Base-by-base conservation (phyloP, 345 rosid genomes). In the Salix purpurea region DNA sequence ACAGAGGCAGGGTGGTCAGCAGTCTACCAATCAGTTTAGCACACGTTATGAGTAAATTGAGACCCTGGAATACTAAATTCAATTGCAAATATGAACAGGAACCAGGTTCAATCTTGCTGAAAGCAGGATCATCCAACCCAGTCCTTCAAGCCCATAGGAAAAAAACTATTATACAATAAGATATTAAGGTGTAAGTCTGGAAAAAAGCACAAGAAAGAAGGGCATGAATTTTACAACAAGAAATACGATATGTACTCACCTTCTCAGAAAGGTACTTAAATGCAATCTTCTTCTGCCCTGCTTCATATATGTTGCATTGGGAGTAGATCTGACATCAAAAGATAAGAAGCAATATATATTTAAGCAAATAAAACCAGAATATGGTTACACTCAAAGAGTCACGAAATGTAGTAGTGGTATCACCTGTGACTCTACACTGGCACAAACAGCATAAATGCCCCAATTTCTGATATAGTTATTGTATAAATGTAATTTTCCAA, bases 231-330 rank as follows among this genome's bases (percentile, higher is more conserved):
- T 56, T 21, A 21, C 40, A 65, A 65, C 14, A 56, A 56, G 61
- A 58, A 58, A 58, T 58, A 58, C 4, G 61, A 80, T 14, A 44
- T 61, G 32, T 44, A 73, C 75, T 75, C 70, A 86, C 98, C 94
- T 92, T 94, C 80, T 94, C 97, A 7, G 78, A 86, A n/a, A 88
- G 87, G 79, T 94, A 94, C 83, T 94, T 96, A 67, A 94, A 94
- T 15, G 97, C 96, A 48, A 86, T 83, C 89, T 94, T 94, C 87
- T 94, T 96, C 82, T 89, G 87, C 36, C 91, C 93, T 67, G 97
- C 98, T 89, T 96, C 98, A 78, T 96, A 94, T 82, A 94, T 90
- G 85, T 96, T 96, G 87, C 93, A 88, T 36, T 94, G 96, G 74
- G 98, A 96, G 82, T 88, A 89, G 81, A 96, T 92, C 98, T 96